These are phyloP conservation scores for Candida sp. DNA, from an alignment of 1,139 yeast species.

Conservation along the genomic window DNA sequence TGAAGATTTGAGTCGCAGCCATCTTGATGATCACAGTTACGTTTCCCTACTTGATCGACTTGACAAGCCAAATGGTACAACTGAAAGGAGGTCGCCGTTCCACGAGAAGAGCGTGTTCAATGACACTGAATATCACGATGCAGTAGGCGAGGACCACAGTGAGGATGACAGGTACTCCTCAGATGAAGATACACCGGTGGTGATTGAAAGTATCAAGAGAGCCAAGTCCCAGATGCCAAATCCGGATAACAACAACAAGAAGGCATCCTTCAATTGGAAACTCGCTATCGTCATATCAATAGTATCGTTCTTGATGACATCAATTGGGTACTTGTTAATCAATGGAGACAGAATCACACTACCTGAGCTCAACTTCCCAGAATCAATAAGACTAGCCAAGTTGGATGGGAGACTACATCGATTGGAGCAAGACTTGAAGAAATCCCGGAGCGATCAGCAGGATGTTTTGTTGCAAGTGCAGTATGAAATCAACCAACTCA, in stretches of 20 bases:
- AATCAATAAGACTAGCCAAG: neutral
- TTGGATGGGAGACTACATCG: constrained; percentile 7
- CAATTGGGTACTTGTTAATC: neutral
- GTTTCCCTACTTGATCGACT: constrained; percentile 12
- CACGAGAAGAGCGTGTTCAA: constrained; percentile 7
- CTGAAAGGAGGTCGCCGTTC: constrained; percentile 9
- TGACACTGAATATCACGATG: constrained; percentile 5
- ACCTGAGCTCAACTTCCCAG: neutral
- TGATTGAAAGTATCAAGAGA: constrained; percentile 5
- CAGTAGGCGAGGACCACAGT: neutral
- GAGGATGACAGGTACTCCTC: neutral
- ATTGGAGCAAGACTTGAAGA: constrained; percentile 5
- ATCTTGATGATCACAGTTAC: constrained; percentile 13
- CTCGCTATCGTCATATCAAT: neutral
- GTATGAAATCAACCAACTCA: constrained; percentile 3
- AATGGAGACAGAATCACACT: neutral
- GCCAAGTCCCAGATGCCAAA: neutral
- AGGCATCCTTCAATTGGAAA: neutral
- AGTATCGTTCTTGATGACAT: neutral
- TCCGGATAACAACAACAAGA: neutral
- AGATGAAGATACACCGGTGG: neutral
- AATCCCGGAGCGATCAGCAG: neutral
- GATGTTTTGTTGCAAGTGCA: constrained; percentile 2
- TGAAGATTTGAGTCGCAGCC: constrained; percentile 11
- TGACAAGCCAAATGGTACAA: constrained; percentile 5